Conservation (phyloP, 208 protist genomes). For the Crithidia thermophila region DNA sequence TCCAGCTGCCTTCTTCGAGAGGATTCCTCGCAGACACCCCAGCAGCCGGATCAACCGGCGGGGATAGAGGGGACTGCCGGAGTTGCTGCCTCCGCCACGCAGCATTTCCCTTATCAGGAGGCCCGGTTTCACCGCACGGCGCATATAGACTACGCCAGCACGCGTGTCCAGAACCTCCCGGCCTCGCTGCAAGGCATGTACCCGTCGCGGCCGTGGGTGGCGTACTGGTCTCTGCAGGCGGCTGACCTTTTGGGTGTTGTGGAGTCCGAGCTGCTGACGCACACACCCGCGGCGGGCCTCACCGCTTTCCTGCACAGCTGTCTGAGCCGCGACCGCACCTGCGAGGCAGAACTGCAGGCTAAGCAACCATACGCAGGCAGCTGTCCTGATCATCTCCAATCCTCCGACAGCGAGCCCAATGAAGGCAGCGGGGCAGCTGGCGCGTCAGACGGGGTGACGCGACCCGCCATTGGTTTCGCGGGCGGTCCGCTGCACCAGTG, state of each 20-base stretch:
- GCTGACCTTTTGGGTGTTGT: constrained; percentile 73
- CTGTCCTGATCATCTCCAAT: no score
- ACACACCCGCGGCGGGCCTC: constrained; percentile 42
- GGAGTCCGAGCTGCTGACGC: constrained; percentile 38
- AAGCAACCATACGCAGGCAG: neutral
- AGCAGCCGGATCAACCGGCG: no score
- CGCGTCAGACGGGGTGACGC: neutral
- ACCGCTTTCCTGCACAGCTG: constrained; percentile 57
- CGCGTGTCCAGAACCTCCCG: constrained; percentile 27
- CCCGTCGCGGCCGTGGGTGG: constrained; percentile 72
- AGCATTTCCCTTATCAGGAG: neutral
- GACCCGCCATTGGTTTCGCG: constrained; percentile 68
- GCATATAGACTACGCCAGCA: constrained; percentile 44
- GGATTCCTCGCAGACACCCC: no score
- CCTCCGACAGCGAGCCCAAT: neutral
- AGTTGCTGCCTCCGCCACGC: no score
- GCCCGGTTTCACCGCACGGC: constrained; percentile 12
- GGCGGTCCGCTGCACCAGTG: constrained; percentile 74
- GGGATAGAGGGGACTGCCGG: no score
- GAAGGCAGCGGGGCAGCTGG: neutral
- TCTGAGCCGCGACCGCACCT: constrained; percentile 37
- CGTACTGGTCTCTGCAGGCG: constrained; percentile 81
- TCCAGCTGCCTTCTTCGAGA: no score
- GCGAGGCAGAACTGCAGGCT: constrained; percentile 18
- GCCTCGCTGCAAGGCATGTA: constrained; percentile 42